A percentile compares a stretch with the other conserved stretches of the same genome.
phyloP scores from a whole-genome alignment of 2,329 filamentous ascomycete genomes.

The Trichoderma simmonsii region DNA sequence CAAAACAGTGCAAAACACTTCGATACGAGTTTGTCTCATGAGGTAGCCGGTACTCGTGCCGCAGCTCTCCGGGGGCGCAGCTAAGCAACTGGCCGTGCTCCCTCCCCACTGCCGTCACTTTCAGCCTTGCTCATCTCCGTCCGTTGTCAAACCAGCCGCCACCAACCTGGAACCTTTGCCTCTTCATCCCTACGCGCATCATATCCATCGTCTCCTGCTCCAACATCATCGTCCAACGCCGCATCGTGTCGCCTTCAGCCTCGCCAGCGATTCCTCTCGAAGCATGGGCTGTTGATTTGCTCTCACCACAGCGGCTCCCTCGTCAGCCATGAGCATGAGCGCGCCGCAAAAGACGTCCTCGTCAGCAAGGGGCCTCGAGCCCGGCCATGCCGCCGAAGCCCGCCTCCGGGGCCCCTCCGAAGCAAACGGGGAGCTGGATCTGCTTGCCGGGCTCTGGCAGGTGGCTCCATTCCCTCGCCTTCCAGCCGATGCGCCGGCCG shows the following conservation, averaged over 20 bases:
- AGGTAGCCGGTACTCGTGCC: neutral
- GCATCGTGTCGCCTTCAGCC: neutral
- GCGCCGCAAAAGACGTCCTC: conserved; percentile 21
- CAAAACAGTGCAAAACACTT: too few relatives aligned
- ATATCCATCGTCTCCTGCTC: neutral
- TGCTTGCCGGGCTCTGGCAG: conserved; percentile 59
- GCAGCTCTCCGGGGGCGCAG: neutral
- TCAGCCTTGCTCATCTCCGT: conserved; percentile 12
- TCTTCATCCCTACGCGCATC: neutral
- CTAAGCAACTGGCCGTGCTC: neutral
- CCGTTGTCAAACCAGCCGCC: conserved; percentile 8
- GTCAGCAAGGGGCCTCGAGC: conserved; percentile 17
- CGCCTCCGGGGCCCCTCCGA: conserved; percentile 21
- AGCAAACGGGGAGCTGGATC: conserved; percentile 41
- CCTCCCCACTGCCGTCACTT: conserved; percentile 5
- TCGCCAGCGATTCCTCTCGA: neutral
- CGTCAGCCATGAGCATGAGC: conserved; percentile 24
- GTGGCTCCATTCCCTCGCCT: conserved; percentile 57
- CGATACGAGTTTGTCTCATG: neutral
- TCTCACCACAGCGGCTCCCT: conserved; percentile 8
- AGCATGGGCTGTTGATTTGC: conserved; percentile 17
- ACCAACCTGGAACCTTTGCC: neutral
- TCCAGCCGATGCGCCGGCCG: conserved; percentile 57
- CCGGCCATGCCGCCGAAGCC: conserved; percentile 12
- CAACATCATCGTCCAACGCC: neutral